Base-by-base conservation (phyloP, 23 red algal genomes). In the Gracilaria gracilis region DNA sequence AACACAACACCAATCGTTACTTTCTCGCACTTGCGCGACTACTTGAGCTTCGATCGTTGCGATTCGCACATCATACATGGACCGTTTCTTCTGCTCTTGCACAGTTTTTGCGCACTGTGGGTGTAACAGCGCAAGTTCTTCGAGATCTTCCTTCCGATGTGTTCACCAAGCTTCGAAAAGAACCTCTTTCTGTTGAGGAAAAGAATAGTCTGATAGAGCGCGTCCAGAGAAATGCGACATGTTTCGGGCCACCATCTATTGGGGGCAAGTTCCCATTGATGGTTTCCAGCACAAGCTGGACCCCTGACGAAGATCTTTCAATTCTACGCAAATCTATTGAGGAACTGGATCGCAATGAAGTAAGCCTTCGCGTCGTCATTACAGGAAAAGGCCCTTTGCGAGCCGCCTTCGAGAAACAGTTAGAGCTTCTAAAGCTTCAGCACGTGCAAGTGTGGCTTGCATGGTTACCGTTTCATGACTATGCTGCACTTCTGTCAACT, bases 371-470 rank as follows among this genome's bases (percentile, higher is more conserved):
- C 7, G 61, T 95, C 5, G 37, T 95, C 28, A 94, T 96, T 31
- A 98, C 97, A 23, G 97, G 97, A 51, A 89, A 88, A 25, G 97
- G 97, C 31, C 97, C 97, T 11, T 62, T 96, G 89, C 93, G 93
- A 9, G 53, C n/a, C 15, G 42, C 67, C 5, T 96, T 91, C 40
- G 91, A 89, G 50, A 47, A 66, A 38, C 23, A 61, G 0, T 25
- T 93, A 8, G n/a, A 62, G 21, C 46, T 42, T 1, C 24, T 50
- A 15, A 38, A 28, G 23, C 33, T 95, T 21, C 34, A 57, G 17
- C 28, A 73, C 17, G 67, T 95, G 23, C 42, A 35, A 32, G 75
- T 95, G 48, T 67, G 69, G 66, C 83, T 72, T 32, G 93, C 40
- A 14, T 98, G 90, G 90, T 47, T 98, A 29, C 72, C 85, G 28